Base-by-base conservation (phyloP, 805 yeast species). In the Kregervanrija pseudodelftensis region DNA sequence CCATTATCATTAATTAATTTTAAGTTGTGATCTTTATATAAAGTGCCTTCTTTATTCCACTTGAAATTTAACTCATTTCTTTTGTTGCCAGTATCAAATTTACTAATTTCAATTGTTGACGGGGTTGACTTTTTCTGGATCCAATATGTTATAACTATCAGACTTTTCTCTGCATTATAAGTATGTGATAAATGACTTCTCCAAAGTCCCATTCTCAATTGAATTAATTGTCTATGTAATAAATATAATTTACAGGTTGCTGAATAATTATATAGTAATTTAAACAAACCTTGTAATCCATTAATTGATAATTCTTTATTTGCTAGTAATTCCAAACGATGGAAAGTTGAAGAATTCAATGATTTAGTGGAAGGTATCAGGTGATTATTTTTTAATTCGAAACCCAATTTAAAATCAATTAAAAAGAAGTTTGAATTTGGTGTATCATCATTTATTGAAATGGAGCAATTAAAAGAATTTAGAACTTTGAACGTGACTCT, bases 371-470 rank as follows among this genome's bases (percentile, higher is more conserved):
- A 58, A 8, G 60, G 57, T 12, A 60, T 47, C 1, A 66, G 49
- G 30, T 54, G 45, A 36, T 59, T 59, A n/a, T 63, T 61, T 34
- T 65, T 65, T 28, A 73, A 67, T 9, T 74, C 71, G 54, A 84
- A 82, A 16, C 74, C 66, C 45, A 89, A 75, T 44, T 77, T 72
- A 62, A 89, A 83, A 59, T 86, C 91, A 15, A 91, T 84, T 48
- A 88, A 72, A 57, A 81, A 85, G 54, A 85, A 82, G 12, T 88
- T 88, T 0, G 88, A 76, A 3, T 68, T 69, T 2, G 70, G 68
- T 17, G 50, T 42, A 22, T 80, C 79, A 54, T 78, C 81, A 5
- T 80, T 80, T 33, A 87, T 80, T 0, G 93, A 85, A n/a, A 90
- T 70, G 17, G 89, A 86, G 12, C 88, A 73, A 58, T 80, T 79